Evolutionary conservation across 768 basidiomycete genomes (phyloP).

Genomic region (Termitomyces sp.): DNA sequence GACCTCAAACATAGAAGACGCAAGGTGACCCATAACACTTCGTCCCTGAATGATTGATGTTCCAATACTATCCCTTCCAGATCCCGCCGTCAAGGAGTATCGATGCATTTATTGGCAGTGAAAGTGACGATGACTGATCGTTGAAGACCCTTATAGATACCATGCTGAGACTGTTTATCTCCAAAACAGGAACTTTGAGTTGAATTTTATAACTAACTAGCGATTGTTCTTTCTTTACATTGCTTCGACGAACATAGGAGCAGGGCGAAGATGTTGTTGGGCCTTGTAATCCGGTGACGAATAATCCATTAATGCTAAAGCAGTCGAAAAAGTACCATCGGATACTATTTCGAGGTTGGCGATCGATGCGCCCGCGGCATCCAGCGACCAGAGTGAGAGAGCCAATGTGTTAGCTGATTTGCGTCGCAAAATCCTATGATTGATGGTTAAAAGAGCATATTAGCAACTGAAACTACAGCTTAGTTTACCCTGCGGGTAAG

Average conservation of each 20-base stretch:
- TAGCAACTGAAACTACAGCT: background rate
- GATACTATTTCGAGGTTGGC: conserved; percentile 36
- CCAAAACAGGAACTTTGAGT: background rate
- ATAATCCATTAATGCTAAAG: conserved; percentile 36
- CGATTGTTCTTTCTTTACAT: conserved; percentile 21
- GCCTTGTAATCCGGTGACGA: conserved; percentile 33
- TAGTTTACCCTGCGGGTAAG: conserved; percentile 41
- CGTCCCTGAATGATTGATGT: background rate
- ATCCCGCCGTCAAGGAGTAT: conserved; percentile 43
- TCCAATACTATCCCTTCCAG: conserved; percentile 1
- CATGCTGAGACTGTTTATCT: background rate
- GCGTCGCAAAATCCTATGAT: conserved; percentile 33
- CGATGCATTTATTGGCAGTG: conserved; percentile 65
- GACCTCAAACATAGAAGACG: conserved; percentile 30
- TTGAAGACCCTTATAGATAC: no score
- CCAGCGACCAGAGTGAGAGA: conserved; percentile 46
- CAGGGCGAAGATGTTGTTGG: conserved; percentile 29
- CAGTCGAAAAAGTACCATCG: conserved; percentile 39
- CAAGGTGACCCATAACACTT: conserved; percentile 31
- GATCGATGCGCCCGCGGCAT: conserved; percentile 35
- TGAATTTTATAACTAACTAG: background rate
- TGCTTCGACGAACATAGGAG: conserved; percentile 19
- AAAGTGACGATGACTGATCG: conserved; percentile 59
- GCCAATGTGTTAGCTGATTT: conserved; percentile 41
- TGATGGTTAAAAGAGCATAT: background rate